Evolutionary conservation across 1,284 basidiomycete species (phyloP).

Genomic region (Mycena sp.): DNA sequence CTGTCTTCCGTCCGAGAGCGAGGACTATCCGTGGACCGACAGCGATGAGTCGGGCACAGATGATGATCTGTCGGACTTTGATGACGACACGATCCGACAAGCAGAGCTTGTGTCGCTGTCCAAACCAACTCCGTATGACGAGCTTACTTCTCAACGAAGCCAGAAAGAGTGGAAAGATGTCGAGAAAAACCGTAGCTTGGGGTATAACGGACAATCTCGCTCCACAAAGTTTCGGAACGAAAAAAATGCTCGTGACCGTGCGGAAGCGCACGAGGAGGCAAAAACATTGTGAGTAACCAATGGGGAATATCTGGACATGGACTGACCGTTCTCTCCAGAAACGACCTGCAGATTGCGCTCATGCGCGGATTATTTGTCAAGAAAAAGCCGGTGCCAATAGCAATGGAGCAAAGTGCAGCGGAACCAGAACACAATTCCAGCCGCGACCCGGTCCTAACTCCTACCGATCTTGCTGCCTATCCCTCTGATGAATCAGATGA

Average conservation of each 20-base stretch:
- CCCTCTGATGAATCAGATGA: slow-evolving; percentile 20
- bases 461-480: slow-evolving; percentile 10
- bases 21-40: no score
- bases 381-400: not conserved
- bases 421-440: not conserved
- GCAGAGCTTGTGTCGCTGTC: not conserved
- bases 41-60: not conserved
- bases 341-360: slow-evolving; percentile 1
- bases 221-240: not conserved
- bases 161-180: slow-evolving; percentile 5
- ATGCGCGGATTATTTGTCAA: slow-evolving; percentile 1
- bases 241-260: not conserved
- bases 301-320: not conserved
- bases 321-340: not conserved
- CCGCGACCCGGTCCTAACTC: not conserved
- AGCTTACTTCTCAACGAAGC: not conserved
- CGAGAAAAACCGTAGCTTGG: slow-evolving; percentile 6
- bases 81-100: slow-evolving; percentile 6
- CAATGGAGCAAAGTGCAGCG: no score
- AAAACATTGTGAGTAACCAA: not conserved
- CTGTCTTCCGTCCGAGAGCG: no score
- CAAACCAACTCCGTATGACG: not conserved
- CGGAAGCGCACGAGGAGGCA: not conserved
- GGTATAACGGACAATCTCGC: not conserved
- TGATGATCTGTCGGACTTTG: slow-evolving; percentile 1